Evolutionary conservation across 176 grass and related monocot species (phyloP).

Genomic region (Lolium multiflorum): DNA sequence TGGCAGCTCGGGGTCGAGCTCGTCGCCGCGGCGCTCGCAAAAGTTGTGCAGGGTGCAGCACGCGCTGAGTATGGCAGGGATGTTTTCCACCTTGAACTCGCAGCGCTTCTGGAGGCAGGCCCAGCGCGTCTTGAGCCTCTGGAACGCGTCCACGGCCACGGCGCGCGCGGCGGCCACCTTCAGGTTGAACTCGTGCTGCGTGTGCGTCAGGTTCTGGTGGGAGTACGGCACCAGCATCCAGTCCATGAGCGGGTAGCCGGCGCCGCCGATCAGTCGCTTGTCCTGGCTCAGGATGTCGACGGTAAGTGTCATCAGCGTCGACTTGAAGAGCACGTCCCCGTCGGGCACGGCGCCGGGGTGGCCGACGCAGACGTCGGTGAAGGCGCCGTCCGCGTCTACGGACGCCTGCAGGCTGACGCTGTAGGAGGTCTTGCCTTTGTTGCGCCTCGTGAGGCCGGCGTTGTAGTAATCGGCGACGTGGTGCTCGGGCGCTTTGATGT

Average conservation of each 20-base stretch:
- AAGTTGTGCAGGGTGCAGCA: constrained; percentile 96
- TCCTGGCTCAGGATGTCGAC: constrained; percentile 34
- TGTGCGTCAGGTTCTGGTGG: constrained; percentile 76
- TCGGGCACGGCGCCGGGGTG: constrained; percentile 72
- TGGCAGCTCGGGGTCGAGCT: constrained; percentile 45
- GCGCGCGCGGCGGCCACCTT: constrained; percentile 50
- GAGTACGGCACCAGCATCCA: constrained; percentile 88
- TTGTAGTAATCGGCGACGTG: constrained; percentile 77
- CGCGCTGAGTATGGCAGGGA: constrained; percentile 72
- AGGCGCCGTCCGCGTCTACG: constrained; percentile 67
- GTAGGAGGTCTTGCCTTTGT: constrained; percentile 77
- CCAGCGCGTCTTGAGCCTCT: constrained; percentile 74
- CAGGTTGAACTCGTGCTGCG: constrained; percentile 87
- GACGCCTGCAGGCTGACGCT: constrained; percentile 81
- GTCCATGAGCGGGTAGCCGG: constrained; percentile 69
- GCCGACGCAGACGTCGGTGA: constrained; percentile 84
- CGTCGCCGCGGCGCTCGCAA: constrained; percentile 72
- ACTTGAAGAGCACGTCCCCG: constrained; percentile 64
- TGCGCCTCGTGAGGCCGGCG: constrained; percentile 82
- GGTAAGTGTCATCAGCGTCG: constrained; percentile 42
- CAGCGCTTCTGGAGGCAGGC: constrained; percentile 77
- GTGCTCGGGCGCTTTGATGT: constrained; percentile 85
- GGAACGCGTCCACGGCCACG: constrained; percentile 61
- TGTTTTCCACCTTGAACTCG: constrained; percentile 78
- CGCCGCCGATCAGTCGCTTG: constrained; percentile 65